phyloP scores from a whole-genome alignment of 2,329 filamentous ascomycete species.

The Neofusicoccum kwambonambiense region DNA sequence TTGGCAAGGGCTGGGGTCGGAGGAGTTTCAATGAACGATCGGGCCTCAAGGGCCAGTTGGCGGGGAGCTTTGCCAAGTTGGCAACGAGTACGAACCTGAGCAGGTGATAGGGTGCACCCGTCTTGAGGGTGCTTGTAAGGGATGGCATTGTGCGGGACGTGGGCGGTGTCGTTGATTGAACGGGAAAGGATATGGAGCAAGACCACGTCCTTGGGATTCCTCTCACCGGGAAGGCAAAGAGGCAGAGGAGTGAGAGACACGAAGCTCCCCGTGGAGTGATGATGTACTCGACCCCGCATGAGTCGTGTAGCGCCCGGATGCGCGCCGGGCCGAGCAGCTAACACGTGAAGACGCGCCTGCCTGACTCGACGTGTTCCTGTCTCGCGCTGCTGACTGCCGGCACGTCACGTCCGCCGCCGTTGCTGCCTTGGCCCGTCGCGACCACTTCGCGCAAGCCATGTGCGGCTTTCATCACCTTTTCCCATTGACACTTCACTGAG shows the following conservation, averaged over 20 bases:
- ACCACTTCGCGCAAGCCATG: neutral
- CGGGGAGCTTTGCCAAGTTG: neutral
- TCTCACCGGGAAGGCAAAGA: neutral
- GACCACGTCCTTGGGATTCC: neutral
- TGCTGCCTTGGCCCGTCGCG: constrained; percentile 7
- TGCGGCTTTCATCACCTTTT: neutral
- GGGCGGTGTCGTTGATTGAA: neutral
- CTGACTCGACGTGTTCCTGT: constrained; percentile 1
- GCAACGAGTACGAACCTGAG: constrained; percentile 56
- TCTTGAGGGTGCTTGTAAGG: constrained; percentile 51
- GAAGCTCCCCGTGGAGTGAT: constrained; percentile 11
- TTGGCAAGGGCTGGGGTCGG: constrained; percentile 17
- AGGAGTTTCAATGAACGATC: neutral
- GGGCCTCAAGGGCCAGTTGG: neutral
- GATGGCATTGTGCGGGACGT: constrained; percentile 40
- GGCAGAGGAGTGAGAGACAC: neutral
- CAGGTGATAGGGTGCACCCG: constrained; percentile 72
- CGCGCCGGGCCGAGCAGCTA: neutral
- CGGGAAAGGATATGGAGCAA: neutral
- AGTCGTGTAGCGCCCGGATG: neutral
- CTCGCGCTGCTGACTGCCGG: neutral
- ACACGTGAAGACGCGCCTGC: neutral
- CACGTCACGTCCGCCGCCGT: constrained; percentile 7
- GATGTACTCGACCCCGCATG: constrained; percentile 7
- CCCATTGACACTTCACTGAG: neutral